A percentile compares a stretch with the other conserved stretches of the same genome.
phyloP scores from a whole-genome alignment of 371 early-diverging fungal species.

The Capillidium rhysosporum region DNA sequence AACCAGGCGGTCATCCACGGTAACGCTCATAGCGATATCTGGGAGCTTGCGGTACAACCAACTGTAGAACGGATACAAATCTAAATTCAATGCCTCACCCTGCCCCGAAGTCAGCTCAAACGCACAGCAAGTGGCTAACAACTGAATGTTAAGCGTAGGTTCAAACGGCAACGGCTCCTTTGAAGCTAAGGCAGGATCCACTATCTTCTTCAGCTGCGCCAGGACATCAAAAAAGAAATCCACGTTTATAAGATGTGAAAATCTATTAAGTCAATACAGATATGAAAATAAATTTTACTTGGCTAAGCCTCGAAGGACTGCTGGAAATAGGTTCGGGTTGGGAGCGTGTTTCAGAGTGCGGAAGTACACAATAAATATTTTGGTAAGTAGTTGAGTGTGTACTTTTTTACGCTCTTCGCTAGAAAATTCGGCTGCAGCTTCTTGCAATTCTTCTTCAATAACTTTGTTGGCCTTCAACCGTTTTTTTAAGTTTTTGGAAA shows the following conservation, averaged over 20 bases:
- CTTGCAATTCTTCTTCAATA: slow-evolving; percentile 56
- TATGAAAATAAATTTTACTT: slow-evolving; percentile 19
- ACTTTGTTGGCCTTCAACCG: slow-evolving; percentile 45
- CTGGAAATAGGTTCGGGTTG: slow-evolving; percentile 55
- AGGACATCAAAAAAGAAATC: slow-evolving; percentile 86
- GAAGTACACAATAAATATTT: slow-evolving; percentile 82
- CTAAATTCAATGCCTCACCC: slow-evolving; percentile 69
- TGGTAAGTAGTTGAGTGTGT: slow-evolving; percentile 80
- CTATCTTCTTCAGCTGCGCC: slow-evolving; percentile 54
- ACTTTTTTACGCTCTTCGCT: slow-evolving; percentile 45
- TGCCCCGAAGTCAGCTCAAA: slow-evolving; percentile 71
- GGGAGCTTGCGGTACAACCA: slow-evolving; percentile 56
- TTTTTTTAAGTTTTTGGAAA: slow-evolving; percentile 54
- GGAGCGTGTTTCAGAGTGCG: slow-evolving; percentile 69
- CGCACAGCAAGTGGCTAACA: slow-evolving; percentile 74
- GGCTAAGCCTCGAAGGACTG: slow-evolving; percentile 76
- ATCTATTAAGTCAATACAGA: slow-evolving; percentile 17
- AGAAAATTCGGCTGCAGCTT: slow-evolving; percentile 60
- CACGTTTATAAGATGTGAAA: slow-evolving; percentile 82
- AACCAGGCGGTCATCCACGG: slow-evolving; percentile 11
- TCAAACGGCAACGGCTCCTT: slow-evolving; percentile 15
- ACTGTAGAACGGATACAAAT: slow-evolving; percentile 64
- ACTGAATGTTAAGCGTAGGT: slow-evolving; percentile 21
- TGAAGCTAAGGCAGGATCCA: slow-evolving; percentile 12
- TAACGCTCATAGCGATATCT: slow-evolving; percentile 30